These are phyloP conservation scores for Bocquillonia castaneifolia DNA, from an alignment of 441 rosid species.

Conservation along the genomic window DNA sequence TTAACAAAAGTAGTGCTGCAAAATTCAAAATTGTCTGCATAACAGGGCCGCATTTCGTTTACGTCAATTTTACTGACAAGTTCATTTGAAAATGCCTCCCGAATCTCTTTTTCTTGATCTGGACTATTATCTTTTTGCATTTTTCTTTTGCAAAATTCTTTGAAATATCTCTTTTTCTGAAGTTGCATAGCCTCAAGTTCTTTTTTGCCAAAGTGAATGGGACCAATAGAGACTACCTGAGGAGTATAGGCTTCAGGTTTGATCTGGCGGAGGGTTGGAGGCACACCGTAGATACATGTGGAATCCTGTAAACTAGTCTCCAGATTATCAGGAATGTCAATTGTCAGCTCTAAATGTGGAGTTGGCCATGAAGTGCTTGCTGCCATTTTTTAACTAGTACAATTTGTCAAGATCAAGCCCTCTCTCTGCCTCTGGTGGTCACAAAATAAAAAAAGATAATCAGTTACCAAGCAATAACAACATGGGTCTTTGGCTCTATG, in stretches of 20 bases:
- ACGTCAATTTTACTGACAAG: slow-evolving; percentile 3
- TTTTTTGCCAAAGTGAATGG: not conserved
- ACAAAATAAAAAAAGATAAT: too few relatives aligned
- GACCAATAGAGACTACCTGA: slow-evolving; percentile 18
- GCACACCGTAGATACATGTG: slow-evolving; percentile 5
- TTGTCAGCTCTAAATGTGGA: not conserved
- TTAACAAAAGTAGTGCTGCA: not conserved
- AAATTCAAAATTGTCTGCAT: slow-evolving; percentile 7
- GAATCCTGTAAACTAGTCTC: not conserved
- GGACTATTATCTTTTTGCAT: too few relatives aligned
- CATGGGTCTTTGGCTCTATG: too few relatives aligned
- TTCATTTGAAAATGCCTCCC: not conserved
- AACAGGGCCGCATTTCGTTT: slow-evolving; percentile 15
- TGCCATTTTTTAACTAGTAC: not conserved
- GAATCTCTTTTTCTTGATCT: not conserved
- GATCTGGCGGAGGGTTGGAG: slow-evolving; percentile 8
- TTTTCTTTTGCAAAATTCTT: slow-evolving; percentile 15
- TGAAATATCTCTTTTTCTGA: slow-evolving; percentile 19
- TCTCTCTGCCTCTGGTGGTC: too few relatives aligned
- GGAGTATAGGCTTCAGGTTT: slow-evolving; percentile 9
- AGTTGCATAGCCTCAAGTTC: not conserved
- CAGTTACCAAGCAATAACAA: too few relatives aligned
- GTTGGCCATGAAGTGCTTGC: not conserved
- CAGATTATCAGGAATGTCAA: slow-evolving; percentile 1
- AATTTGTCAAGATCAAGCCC: too few relatives aligned